Base-by-base conservation (phyloP, 768 basidiomycete species). In the Saitozyma sp. region DNA sequence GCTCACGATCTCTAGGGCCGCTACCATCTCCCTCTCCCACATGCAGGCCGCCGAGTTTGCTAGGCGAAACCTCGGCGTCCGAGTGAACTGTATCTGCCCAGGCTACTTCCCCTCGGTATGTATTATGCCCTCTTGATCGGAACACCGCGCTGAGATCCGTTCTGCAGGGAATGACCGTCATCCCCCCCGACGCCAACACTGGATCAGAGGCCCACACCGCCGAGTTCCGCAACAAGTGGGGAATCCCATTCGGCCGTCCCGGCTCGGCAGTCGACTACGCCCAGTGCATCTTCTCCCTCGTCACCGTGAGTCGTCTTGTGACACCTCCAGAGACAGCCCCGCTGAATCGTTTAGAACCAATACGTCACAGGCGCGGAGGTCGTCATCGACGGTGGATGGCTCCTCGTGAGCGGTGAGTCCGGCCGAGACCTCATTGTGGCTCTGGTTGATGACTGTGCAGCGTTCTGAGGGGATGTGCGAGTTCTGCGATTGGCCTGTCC, bases 321-420 rank as follows among this genome's bases (percentile, higher is more conserved):
- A n/a, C 16, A 29, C 45, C 45, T 10, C 17, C 46, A 20, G 37
- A 5, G 19, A 43, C 40, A 39, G 20, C 37, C 49, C 1, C 20
- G 50, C n/a, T 19, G 38, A 57, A 61, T 20, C 40, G 8, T 50
- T 8, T 46, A 75, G 76, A 78, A 78, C 59, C 65, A 68, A 59
- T 78, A 78, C 46, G 58, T 75, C 48, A 75, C 73, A 8, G 77
- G 77, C 8, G 61, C 75, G 11, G 73, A 75, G 45, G 48, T 76
- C 19, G 41, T 74, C 46, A 69, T 78, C 29, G 77, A 78, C 56
- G 77, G 77, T 20, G 77, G 75, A 58, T 78, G 76, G 76, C 62
- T 78, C 59, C 50, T 54, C n/a, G 57, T 59, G 38, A 50, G 42
- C 10, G 56, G 62, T 64, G 53, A 54, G 62, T 53, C 37, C 45